Base-by-base conservation (phyloP, 2,329 filamentous ascomycete genomes). In the Fonsecaea monophora region DNA sequence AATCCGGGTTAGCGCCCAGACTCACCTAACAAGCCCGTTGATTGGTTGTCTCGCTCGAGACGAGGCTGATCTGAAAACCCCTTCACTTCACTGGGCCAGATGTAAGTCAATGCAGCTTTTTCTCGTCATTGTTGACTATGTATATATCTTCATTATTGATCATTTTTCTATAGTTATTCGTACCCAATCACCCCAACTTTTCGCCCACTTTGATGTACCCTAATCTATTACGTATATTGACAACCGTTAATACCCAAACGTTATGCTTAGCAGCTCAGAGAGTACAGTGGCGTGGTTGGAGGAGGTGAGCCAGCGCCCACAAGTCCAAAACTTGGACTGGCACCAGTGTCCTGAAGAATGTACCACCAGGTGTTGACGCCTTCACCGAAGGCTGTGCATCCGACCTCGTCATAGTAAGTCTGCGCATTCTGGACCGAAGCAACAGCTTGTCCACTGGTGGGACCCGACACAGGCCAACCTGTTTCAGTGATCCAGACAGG, bases 401-500 rank as follows among this genome's bases (percentile, higher is more conserved):
- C 88, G 68, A 90, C 79, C 42, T 84, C 79, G 60, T 83, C 78
- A 86, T 87, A 91, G 82, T 88, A 91, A 69, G 80, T 82, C 80
- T 87, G 82, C 68, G 88, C 86, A 75, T 90, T 90, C 37, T 80
- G 76, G 35, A 84, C 77, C 69, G 81, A 85, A 57, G 89, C 75
- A 9, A 84, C 82, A 61, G 85, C 88, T 76, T 83, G 71, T 60
- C 86, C 86, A 78, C 83, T 84, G 59, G 80, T 79, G 10, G 80
- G 74, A 45, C 89, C 89, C 40, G 75, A 78, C 58, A 82, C 80
- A 59, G 89, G 88, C 88, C 87, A 90, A 73, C 88, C 88, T 12
- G 86, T 89, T 82, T 90, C 87, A 21, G 86, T 87, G 55, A 88
- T 80, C 84, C 87, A 87, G 73, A 89, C 82, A 68, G 82, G 83